Evolutionary conservation across 2,329 filamentous ascomycete species (phyloP).

Genomic region (Exophiala sp.): DNA sequence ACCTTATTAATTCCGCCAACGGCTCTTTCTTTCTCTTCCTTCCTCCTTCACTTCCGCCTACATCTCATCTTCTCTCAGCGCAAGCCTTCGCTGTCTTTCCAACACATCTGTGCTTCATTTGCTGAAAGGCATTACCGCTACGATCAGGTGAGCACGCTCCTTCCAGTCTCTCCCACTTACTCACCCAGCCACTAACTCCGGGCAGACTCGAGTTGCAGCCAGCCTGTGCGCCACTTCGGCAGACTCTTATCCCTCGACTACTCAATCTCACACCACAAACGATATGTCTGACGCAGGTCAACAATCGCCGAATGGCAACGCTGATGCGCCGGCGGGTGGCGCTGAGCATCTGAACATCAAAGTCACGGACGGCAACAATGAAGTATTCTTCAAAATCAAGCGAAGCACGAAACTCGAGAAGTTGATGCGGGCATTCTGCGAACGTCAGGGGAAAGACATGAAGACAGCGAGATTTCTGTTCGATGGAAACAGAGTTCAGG

Average conservation of each 20-base stretch:
- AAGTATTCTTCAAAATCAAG: constrained; percentile 99
- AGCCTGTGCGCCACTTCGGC: background rate
- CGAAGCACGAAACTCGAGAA: constrained; percentile 92
- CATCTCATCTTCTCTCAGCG: background rate
- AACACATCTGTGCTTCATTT: background rate
- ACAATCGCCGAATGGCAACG: constrained; percentile 26
- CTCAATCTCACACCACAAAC: background rate
- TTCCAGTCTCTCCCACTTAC: no score
- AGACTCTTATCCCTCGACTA: background rate
- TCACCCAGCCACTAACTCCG: background rate
- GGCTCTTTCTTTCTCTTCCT: background rate
- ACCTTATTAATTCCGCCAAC: background rate
- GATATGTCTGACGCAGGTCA: constrained; percentile 28
- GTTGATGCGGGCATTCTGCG: constrained; percentile 97
- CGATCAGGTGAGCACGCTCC: background rate
- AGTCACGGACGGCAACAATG: constrained; percentile 98
- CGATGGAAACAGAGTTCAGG: constrained; percentile 88
- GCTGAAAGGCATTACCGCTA: background rate
- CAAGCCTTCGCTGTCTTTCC: background rate
- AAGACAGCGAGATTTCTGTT: constrained; percentile 90
- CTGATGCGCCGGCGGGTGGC: constrained; percentile 25
- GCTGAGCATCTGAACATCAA: constrained; percentile 96
- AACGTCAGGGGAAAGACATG: constrained; percentile 84
- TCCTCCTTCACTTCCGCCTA: background rate
- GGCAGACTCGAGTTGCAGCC: background rate